phyloP scores from a whole-genome alignment of 768 basidiomycete species.

The Leucogyrophana mollusca region DNA sequence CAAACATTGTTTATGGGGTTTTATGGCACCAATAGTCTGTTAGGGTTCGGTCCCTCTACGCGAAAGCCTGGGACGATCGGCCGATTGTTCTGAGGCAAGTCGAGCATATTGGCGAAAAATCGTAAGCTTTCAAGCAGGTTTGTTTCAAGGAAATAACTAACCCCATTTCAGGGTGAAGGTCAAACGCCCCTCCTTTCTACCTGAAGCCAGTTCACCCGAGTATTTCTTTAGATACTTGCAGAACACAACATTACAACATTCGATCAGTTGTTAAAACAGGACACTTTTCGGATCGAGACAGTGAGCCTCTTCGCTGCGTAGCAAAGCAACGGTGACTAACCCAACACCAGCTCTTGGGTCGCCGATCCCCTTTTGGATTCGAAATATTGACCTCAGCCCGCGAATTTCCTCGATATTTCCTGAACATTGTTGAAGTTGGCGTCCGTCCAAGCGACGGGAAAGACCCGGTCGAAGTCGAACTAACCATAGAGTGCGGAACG shows the following conservation, averaged over 20 bases:
- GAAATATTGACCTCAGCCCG: slow-evolving; percentile 59
- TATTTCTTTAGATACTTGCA: slow-evolving; percentile 62
- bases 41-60: slow-evolving; percentile 74
- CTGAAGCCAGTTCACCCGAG: not conserved
- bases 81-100: slow-evolving; percentile 84
- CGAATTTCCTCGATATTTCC: slow-evolving; percentile 64
- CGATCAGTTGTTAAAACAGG: slow-evolving; percentile 51
- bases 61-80: slow-evolving; percentile 91
- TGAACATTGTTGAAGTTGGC: slow-evolving; percentile 49
- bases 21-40: slow-evolving; percentile 1
- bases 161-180: slow-evolving; percentile 21
- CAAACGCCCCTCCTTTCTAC: not conserved
- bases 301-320: slow-evolving; percentile 32
- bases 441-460: slow-evolving; percentile 43
- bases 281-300: slow-evolving; percentile 61
- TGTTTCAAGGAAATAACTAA: slow-evolving; percentile 1
- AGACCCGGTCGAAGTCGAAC: slow-evolving; percentile 53
- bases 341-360: slow-evolving; percentile 60
- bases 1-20: not conserved
- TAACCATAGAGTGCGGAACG: slow-evolving; percentile 59
- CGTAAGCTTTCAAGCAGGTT: slow-evolving; percentile 59
- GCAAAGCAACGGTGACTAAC: slow-evolving; percentile 5
- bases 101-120: slow-evolving; percentile 89
- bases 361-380: slow-evolving; percentile 70
- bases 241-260: slow-evolving; percentile 70